Percentiles rank a stretch among this genome's conserved stretches.
Evolutionary conservation across 1,139 yeast species (phyloP).

Genomic region (Yamadazyma epiphylla): DNA sequence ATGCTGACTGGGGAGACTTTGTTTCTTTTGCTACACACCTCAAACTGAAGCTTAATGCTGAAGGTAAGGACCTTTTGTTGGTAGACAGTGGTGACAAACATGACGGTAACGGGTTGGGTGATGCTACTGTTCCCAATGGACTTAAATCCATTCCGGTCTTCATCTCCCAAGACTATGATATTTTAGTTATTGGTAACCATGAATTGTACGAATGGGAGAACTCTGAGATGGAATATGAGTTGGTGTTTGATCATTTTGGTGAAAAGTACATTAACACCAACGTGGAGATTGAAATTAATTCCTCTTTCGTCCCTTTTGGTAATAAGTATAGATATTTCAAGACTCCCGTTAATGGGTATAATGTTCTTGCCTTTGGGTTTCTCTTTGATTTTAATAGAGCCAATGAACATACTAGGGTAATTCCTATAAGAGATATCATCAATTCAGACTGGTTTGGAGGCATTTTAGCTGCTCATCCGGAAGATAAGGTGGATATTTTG

Average conservation of each 20-base stretch:
- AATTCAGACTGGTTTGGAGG: conserved; percentile 62
- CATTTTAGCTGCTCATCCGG: conserved; percentile 38
- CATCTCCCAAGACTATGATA: conserved; percentile 65
- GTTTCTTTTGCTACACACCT: conserved; percentile 61
- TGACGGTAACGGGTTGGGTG: conserved; percentile 90
- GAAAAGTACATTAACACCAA: conserved; percentile 75
- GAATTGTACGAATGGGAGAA: conserved; percentile 76
- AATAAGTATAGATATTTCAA: conserved; percentile 58
- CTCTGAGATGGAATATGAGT: conserved; percentile 61
- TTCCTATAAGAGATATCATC: conserved; percentile 55
- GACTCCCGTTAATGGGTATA: conserved; percentile 51
- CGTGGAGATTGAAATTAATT: conserved; percentile 60
- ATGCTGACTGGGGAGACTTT: conserved; percentile 93
- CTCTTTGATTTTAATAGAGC: conserved; percentile 70
- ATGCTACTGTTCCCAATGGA: conserved; percentile 74
- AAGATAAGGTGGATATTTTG: conserved; percentile 55
- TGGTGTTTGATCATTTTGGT: conserved; percentile 54
- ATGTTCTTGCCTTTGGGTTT: conserved; percentile 72
- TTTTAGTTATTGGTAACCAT: conserved; percentile 88
- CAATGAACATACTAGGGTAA: conserved; percentile 61
- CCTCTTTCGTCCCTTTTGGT: conserved; percentile 64
- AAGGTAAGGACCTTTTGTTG: conserved; percentile 60
- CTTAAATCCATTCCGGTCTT: conserved; percentile 58
- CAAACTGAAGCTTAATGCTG: conserved; percentile 36
- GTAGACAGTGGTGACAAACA: conserved; percentile 93